Base-by-base conservation (phyloP, 208 protist genomes). In the Crithidia fasciculata region DNA sequence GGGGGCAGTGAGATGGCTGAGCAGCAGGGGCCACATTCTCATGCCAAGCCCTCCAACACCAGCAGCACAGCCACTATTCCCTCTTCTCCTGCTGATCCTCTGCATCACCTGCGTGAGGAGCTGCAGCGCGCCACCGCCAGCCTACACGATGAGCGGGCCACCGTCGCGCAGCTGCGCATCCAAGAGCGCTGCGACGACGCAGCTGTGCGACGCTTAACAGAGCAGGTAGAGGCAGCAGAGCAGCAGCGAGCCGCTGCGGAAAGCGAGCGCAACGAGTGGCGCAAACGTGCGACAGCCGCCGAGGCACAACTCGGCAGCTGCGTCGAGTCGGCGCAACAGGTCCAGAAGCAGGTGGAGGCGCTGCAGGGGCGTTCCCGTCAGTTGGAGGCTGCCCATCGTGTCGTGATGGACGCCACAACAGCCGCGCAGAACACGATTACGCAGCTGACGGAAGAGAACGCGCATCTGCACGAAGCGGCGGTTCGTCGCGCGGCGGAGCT, bases 141-240 rank as follows among this genome's bases (percentile, higher is more conserved):
- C 67, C 71, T 77, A 44, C 76, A 80, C 40, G 66, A 50, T 0
- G 78, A 82, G 13, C 43, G 63, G 5, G 57, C 63, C 15, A 60
- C 54, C 5, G 55, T 58, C 28, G 66, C 72, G 36, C 80, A 85
- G 53, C 56, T 90, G 10, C 79, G 59, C n/a, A 36, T 76, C 4
- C 70, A 82, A 16, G 63, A 69, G 8, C 78, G 74, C n/a, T 69
- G 69, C 41, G 66, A 69, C 53, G 67, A 53, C 2, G 76, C 72
- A 6, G 15, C 66, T 12, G 4, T 80, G 9, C 74, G 73, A 19
- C 41, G 54, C 5, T 39, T 65, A 6, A 43, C 76, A 4, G 65
- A 75, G 16, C 56, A 69, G n/a, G n/a, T 47, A 15, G 64, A 45
- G 19, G 69, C 74, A 36, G 54, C 63, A 12, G 68, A 84, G 7